Evolutionary conservation across 139 green algal genomes (phyloP), one percentile per base, ranked within the genome.

Genomic region (Gonium pectorale): DNA sequence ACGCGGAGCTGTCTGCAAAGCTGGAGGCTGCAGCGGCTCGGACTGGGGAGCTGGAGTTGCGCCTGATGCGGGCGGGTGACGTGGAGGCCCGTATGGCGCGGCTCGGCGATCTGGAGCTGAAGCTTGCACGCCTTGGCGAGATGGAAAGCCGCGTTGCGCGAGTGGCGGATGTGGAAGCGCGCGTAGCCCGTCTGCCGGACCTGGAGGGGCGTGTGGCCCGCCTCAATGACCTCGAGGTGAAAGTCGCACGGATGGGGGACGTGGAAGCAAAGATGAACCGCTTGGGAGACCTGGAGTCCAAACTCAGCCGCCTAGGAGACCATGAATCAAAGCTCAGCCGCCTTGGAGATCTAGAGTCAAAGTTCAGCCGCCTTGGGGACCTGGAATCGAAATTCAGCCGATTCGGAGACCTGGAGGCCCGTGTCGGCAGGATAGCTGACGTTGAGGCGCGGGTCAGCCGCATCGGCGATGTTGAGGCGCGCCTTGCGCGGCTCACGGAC

Each of bases 341-440:
- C 24, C 54, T 83, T 43, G 77, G 62, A 9, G 77, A 83, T 13
- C 1, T 59, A 31, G 77, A 83, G 31, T 41, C 43, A 0, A 49
- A 49, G 22, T 2, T 83, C 19, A 33, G 43, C 5, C 77, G 77
- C 0, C 19, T 83, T 17, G 31, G 35, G 44, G 77, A 83, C 21
- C 43, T 83, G 31, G 77, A 83, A 24, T 22, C 41, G 22, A n/a
- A 40, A 27, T 43, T 83, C n/a, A 15, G 13, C 6, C n/a, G 62
- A 27, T 31, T n/a, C n/a, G n/a, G n/a, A n/a, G 77, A 83, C 62
- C 44, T 83, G 60, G 77, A 83, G 77, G 77, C 64, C 15, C 43
- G 59, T 31, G 43, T 83, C 41, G 77, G 62, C 21, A 41, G 77
- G 29, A 54, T 83, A 7, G n/a, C 22, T 5, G 77, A 83, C 37